Conservation (phyloP, 495 filamentous ascomycete species). For the Elaphomyces granulatus region DNA sequence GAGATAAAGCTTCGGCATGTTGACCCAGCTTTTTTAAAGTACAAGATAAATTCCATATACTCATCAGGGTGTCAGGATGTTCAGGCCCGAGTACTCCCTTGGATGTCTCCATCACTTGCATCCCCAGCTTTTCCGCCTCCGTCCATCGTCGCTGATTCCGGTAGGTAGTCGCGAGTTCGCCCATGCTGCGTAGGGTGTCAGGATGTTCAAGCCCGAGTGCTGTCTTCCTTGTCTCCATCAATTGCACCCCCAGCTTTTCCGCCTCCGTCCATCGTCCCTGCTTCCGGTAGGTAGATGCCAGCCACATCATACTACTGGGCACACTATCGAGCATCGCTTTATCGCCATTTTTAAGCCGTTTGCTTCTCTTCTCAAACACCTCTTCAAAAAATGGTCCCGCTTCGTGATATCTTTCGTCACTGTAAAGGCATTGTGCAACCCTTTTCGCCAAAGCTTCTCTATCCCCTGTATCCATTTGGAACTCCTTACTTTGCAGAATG, state of each 20-base stretch:
- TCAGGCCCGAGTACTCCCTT: constrained; percentile 18
- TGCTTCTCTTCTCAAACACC: too few relatives aligned
- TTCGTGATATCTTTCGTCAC: too few relatives aligned
- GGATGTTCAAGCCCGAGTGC: constrained; percentile 16
- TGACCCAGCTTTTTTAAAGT: too few relatives aligned
- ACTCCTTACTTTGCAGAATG: too few relatives aligned
- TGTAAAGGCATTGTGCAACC: too few relatives aligned
- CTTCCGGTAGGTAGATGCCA: constrained; percentile 10
- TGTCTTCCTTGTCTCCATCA: constrained; percentile 12
- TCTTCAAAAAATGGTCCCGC: too few relatives aligned
- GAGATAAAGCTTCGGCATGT: too few relatives aligned
- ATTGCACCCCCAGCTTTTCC: constrained; percentile 7
- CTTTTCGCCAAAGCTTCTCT: too few relatives aligned
- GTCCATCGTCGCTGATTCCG: constrained; percentile 13
- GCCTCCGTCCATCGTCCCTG: constrained; percentile 11
- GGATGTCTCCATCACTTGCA: constrained; percentile 8
- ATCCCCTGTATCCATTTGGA: not conserved
- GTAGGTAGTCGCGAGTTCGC: constrained; percentile 11
- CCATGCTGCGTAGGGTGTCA: constrained; percentile 12
- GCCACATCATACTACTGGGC: constrained; percentile 6
- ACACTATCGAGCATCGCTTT: too few relatives aligned
- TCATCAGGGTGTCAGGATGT: constrained; percentile 26
- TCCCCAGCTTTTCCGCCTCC: constrained; percentile 17
- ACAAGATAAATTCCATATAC: constrained; percentile 13
- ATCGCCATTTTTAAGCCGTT: too few relatives aligned